Conservation (phyloP, 371 early-diverging fungal genomes). For the Zychaea mexicana region DNA sequence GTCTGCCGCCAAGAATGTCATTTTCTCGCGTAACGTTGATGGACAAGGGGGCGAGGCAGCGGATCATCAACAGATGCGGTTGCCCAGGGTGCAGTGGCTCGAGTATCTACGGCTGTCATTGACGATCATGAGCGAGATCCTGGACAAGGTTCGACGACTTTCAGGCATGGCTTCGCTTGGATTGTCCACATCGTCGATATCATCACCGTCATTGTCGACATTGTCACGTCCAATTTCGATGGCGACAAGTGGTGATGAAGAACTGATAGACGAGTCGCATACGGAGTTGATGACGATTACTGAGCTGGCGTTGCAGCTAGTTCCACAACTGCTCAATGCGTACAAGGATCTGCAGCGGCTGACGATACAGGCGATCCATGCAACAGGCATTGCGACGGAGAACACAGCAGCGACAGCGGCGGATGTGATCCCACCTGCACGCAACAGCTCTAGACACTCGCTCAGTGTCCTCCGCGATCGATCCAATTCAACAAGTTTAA, state of each 20-base stretch:
- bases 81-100: slow-evolving; percentile 49
- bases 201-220: slow-evolving; percentile 37
- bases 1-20: slow-evolving; percentile 44
- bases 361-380: slow-evolving; percentile 42
- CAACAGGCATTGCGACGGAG: slow-evolving; percentile 13
- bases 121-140: slow-evolving; percentile 54
- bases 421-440: not conserved
- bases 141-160: slow-evolving; percentile 54
- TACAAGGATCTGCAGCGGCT: slow-evolving; percentile 49
- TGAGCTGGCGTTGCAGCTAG: slow-evolving; percentile 30
- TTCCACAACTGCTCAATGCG: slow-evolving; percentile 43
- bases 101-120: slow-evolving; percentile 58
- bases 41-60: slow-evolving; percentile 21
- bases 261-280: slow-evolving; percentile 21
- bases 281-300: slow-evolving; percentile 29
- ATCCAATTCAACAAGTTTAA: slow-evolving; percentile 17
- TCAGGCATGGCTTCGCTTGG: slow-evolving; percentile 39
- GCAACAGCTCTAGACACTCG: slow-evolving; percentile 22
- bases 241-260: slow-evolving; percentile 34
- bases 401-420: not conserved
- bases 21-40: slow-evolving; percentile 44
- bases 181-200: slow-evolving; percentile 27
- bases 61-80: slow-evolving; percentile 33
- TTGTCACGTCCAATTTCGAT: slow-evolving; percentile 40
- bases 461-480: slow-evolving; percentile 25